Evolutionary conservation across 805 yeast species (phyloP).

Genomic region (Blastobotrys robertii): DNA sequence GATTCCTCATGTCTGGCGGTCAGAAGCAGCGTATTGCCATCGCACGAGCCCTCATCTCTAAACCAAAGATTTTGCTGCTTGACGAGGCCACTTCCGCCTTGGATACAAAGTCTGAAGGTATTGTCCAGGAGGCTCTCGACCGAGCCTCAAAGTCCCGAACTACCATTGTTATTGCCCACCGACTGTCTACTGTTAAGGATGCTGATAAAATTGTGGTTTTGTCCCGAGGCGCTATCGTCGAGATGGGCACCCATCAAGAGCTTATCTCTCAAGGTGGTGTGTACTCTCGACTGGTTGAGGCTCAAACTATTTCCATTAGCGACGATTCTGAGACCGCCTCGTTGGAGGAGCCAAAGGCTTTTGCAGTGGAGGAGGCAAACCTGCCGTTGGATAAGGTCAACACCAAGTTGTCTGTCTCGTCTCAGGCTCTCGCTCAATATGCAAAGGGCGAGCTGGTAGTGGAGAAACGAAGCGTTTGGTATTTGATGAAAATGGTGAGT

Average conservation of each 20-base stretch:
- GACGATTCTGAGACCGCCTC: constrained; percentile 4
- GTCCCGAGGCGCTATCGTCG: constrained; percentile 40
- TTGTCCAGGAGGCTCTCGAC: constrained; percentile 33
- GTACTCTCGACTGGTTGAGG: constrained; percentile 28
- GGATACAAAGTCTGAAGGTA: constrained; percentile 37
- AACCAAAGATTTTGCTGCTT: constrained; percentile 47
- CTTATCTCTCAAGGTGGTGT: constrained; percentile 24
- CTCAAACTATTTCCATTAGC: constrained; percentile 21
- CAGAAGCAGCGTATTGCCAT: constrained; percentile 66
- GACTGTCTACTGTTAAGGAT: constrained; percentile 46
- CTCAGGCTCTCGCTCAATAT: constrained; percentile 7
- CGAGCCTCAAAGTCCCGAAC: constrained; percentile 31
- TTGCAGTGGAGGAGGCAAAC: constrained; percentile 6
- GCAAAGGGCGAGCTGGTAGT: background rate
- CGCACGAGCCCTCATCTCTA: constrained; percentile 57
- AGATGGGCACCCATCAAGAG: constrained; percentile 34
- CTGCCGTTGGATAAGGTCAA: constrained; percentile 5
- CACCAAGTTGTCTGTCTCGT: constrained; percentile 11
- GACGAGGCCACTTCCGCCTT: constrained; percentile 59
- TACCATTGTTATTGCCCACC: constrained; percentile 50
- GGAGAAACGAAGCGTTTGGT: constrained; percentile 2
- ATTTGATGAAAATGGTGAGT: constrained; percentile 9
- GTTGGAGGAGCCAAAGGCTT: constrained; percentile 2
- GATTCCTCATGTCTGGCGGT: constrained; percentile 57
- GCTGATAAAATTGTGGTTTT: constrained; percentile 48